These are phyloP conservation scores for Calycina herbarum DNA, from an alignment of 2,329 filamentous ascomycete species.

Conservation along the genomic window DNA sequence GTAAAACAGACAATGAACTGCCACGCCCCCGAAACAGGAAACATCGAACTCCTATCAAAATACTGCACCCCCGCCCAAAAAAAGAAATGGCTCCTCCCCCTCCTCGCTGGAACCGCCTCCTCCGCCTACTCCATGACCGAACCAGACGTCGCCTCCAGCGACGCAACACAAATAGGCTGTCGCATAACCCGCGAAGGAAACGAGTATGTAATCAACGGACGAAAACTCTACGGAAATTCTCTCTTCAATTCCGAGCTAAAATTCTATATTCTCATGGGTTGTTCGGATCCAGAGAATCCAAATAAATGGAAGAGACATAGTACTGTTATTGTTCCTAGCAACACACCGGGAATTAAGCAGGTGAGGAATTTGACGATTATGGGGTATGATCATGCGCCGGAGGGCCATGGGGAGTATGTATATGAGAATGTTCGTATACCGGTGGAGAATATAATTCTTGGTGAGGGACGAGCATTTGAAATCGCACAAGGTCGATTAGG, in stretches of 20 bases:
- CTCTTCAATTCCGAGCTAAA: constrained; percentile 38
- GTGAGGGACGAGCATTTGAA: constrained; percentile 44
- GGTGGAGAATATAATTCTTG: constrained; percentile 43
- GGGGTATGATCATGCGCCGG: constrained; percentile 45
- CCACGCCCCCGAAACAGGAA: constrained; percentile 50
- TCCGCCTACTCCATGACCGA: constrained; percentile 54
- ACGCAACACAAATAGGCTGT: constrained; percentile 48
- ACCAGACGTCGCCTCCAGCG: constrained; percentile 50
- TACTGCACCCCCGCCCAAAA: constrained; percentile 52
- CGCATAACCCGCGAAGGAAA: constrained; percentile 40
- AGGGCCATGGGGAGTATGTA: constrained; percentile 45
- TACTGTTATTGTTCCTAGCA: constrained; percentile 42
- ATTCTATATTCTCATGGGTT: constrained; percentile 34
- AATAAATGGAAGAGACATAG: constrained; percentile 44
- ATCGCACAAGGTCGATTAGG: constrained; percentile 45
- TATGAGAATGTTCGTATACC: constrained; percentile 45
- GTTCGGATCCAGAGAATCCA: constrained; percentile 42
- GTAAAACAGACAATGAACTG: constrained; percentile 44
- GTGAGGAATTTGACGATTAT: constrained; percentile 43
- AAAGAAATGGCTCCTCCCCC: constrained; percentile 49
- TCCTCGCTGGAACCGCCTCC: constrained; percentile 49
- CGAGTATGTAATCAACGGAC: constrained; percentile 44
- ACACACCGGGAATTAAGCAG: constrained; percentile 41
- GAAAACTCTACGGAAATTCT: constrained; percentile 44
- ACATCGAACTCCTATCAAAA: constrained; percentile 53